These are phyloP conservation scores for Fusarium albosuccineum DNA, from an alignment of 2,329 filamentous ascomycete species.

Conservation along the genomic window DNA sequence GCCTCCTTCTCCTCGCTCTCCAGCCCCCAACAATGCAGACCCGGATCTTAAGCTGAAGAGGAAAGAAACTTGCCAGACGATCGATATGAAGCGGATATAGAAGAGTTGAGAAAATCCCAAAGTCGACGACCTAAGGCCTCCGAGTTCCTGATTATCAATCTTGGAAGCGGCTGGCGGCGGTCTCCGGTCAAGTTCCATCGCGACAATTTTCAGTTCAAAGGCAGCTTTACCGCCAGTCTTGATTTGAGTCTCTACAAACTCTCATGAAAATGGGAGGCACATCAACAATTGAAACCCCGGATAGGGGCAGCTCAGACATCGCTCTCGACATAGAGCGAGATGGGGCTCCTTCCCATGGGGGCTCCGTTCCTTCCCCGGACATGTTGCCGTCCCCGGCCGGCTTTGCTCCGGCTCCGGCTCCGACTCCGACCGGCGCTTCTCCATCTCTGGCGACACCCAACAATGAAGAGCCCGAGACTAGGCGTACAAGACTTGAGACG, in stretches of 20 bases:
- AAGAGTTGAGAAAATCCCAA: background rate
- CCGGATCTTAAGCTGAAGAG: background rate
- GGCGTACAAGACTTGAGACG: too few relatives aligned
- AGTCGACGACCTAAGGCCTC: background rate
- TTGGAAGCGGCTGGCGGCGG: constrained; percentile 32
- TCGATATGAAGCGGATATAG: constrained; percentile 2
- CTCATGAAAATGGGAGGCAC: constrained; percentile 28
- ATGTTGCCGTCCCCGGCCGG: constrained; percentile 22
- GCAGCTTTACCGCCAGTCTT: background rate
- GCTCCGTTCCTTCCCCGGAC: constrained; percentile 18
- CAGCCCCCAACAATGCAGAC: background rate
- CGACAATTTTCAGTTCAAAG: constrained; percentile 15
- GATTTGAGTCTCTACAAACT: background rate
- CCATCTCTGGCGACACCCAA: too few relatives aligned
- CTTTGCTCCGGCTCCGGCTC: constrained; percentile 9
- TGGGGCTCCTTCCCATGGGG: constrained; percentile 15
- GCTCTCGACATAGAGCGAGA: constrained; percentile 47
- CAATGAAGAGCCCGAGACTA: too few relatives aligned
- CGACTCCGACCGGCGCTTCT: background rate
- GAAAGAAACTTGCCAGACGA: background rate
- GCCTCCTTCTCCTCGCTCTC: background rate
- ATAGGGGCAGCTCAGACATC: constrained; percentile 47
- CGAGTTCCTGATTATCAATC: constrained; percentile 37
- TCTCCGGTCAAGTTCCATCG: constrained; percentile 30
- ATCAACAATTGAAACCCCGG: constrained; percentile 20